Percentiles rank a stretch among this genome's conserved stretches.
Conservation (phyloP, 495 filamentous ascomycete species). For the Amorphotheca resinae region DNA sequence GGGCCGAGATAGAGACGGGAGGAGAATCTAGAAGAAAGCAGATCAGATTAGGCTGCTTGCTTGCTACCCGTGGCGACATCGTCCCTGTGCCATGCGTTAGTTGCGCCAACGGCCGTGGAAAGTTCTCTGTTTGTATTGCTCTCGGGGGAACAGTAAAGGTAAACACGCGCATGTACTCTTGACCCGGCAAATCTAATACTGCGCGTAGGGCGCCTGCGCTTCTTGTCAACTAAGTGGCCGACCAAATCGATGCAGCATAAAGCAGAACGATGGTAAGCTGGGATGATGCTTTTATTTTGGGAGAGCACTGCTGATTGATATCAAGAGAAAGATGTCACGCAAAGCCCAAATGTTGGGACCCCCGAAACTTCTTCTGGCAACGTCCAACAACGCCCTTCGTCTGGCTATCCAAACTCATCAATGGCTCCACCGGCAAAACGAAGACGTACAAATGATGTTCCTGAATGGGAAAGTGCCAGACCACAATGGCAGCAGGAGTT, state of each 20-base stretch:
- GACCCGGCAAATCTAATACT: not conserved
- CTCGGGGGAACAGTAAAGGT: too few relatives aligned
- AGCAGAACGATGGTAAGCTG: conserved; percentile 17
- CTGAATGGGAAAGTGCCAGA: conserved; percentile 12
- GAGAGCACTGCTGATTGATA: not conserved
- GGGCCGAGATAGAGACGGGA: conserved; percentile 16
- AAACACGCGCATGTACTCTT: too few relatives aligned
- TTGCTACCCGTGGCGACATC: conserved; percentile 17
- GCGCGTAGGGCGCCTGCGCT: conserved; percentile 19
- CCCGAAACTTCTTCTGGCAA: conserved; percentile 3
- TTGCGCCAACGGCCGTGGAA: conserved; percentile 20
- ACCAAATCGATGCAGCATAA: conserved; percentile 19
- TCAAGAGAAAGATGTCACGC: conserved; percentile 2
- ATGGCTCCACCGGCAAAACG: conserved; percentile 13
- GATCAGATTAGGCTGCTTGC: conserved; percentile 18
- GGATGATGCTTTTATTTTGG: not conserved
- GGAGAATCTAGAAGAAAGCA: conserved; percentile 19
- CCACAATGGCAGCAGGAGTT: conserved; percentile 18
- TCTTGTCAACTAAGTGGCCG: conserved; percentile 18
- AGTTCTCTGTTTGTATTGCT: conserved; percentile 18
- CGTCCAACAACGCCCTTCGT: not conserved
- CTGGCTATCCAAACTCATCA: not conserved
- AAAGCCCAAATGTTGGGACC: conserved; percentile 2
- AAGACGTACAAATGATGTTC: conserved; percentile 9
- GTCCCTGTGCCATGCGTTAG: conserved; percentile 10